Base-by-base conservation (phyloP, 805 yeast species). In the Candida verbasci region DNA sequence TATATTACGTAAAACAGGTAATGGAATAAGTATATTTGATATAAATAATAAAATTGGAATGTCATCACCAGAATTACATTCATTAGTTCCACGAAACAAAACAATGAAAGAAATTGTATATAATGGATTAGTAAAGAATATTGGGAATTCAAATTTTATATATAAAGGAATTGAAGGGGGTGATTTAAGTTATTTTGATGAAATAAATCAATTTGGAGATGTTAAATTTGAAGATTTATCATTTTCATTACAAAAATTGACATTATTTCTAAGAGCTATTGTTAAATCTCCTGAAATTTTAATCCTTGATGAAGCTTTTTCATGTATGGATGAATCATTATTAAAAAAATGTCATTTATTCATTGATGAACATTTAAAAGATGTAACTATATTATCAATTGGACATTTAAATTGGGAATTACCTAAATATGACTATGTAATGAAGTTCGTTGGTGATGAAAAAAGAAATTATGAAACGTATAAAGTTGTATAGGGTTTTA, bases 21-120 rank as follows among this genome's bases (percentile, higher is more conserved):
- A 62, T 26, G 73, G 73, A 4, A 76, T 81, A 11, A 80, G 78
- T 41, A 89, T 83, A 53, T 87, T 86, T 51, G 84, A 81, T 34
- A 79, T 86, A 42, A 91, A 91, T 59, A 72, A 74, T 30, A 50
- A 58, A n/a, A 85, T 93, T 37, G 96, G 97, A 0, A 79, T 85
- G 47, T 73, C 94, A 0, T 84, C 96, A 2, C 98, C 98, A 1
- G 98, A 91, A 56, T 61, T 91, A 24, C 97, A 91, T 54, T 80
- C 95, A 0, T 71, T 88, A n/a, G 85, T 86, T 43, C 94, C 96
- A 0, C 58, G 58, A 3, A 48, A 54, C 2, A 62, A 78, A 38
- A 71, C 79, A 0, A 76, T 79, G 38, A 53, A 50, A 23, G 68
- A 85, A 24, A 65, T 86, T 0, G 68, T 91, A 4, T 54, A 81